phyloP scores from a whole-genome alignment of 345 rosid genomes.

The Hypericum perforatum region DNA sequence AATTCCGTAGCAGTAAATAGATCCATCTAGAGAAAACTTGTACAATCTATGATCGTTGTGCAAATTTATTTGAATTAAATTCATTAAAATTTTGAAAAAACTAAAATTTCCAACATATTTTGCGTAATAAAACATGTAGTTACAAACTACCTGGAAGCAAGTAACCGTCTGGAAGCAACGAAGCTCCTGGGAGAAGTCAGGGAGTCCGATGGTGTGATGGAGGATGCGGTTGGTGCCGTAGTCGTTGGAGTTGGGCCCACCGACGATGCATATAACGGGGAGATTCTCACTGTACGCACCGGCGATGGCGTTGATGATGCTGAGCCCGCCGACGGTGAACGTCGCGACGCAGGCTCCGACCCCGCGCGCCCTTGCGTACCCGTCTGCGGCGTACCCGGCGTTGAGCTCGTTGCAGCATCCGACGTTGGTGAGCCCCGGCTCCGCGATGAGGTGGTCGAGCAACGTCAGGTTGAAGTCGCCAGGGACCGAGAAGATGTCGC shows the following conservation, averaged over 20 bases:
- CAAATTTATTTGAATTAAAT: too few relatives aligned
- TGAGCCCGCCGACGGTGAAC: constrained; percentile 73
- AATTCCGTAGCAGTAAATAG: too few relatives aligned
- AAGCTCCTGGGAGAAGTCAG: constrained; percentile 68
- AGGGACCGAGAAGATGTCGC: constrained; percentile 58
- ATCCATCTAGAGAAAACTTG: too few relatives aligned
- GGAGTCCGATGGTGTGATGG: constrained; percentile 68
- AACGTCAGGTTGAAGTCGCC: constrained; percentile 77
- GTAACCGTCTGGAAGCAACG: constrained; percentile 65
- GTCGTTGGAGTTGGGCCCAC: constrained; percentile 82
- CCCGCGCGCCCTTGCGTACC: constrained; percentile 61
- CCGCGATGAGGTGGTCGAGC: constrained; percentile 65
- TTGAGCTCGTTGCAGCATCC: constrained; percentile 86
- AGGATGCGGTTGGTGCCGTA: constrained; percentile 73
- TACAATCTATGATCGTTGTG: too few relatives aligned
- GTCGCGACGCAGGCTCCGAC: constrained; percentile 84
- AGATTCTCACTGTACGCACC: constrained; percentile 80
- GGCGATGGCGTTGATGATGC: constrained; percentile 65
- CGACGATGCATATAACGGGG: constrained; percentile 69
- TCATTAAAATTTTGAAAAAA: too few relatives aligned
- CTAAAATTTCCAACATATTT: too few relatives aligned
- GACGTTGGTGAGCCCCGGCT: constrained; percentile 49
- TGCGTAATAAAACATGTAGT: too few relatives aligned
- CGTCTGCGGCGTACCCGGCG: constrained; percentile 82
- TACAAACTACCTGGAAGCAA: constrained; percentile 59